Base-by-base conservation (phyloP, 2,329 filamentous ascomycete species). In the Neofusicoccum sp. region DNA sequence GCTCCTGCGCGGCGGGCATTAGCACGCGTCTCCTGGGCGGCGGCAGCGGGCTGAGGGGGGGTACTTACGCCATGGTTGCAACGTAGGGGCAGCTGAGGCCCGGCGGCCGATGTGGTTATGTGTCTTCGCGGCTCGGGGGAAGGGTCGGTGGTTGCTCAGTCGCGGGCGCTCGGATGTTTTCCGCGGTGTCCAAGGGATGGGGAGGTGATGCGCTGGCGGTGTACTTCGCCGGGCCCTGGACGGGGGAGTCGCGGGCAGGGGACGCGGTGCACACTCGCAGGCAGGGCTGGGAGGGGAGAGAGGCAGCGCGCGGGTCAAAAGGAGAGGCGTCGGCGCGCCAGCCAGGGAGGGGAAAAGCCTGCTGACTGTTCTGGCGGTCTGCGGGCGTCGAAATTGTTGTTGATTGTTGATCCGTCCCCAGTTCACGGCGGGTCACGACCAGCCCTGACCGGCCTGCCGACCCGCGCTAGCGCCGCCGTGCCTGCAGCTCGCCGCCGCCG, bases 21-120 rank as follows among this genome's bases (percentile, higher is more conserved):
- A 85, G 83, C 82, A 77, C 81, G 83, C 68, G 83, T 84, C 72
- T 34, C 54, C 54, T 58, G 31, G 28, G 16, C n/a, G 60, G 37
- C n/a, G 28, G 36, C 22, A 50, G 14, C 36, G 22, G 52, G 49
- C 29, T 43, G 56, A 49, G 65, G 34, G 56, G 50, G 65, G 34
- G 63, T 60, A 77, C 75, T 68, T 71, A 77, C 75, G 75, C 72
- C 75, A 77, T 77, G 73, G 58, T 72, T 72, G 70, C 72, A 64
- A 70, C 68, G 65, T 67, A 63, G 68, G 67, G 68, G 70, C 69
- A 69, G 66, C 56, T 59, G 34, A 50, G 74, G 74, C 75, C 75
- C 71, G 69, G 66, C 68, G 74, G 74, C 74, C 67, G 56, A 22
- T 63, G 49, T 44, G 54, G 37, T 56, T 56, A 56, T 48, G 39